Evolutionary conservation across 257 asterid genomes (phyloP).

Genomic region (Gynochthodes officinalis): DNA sequence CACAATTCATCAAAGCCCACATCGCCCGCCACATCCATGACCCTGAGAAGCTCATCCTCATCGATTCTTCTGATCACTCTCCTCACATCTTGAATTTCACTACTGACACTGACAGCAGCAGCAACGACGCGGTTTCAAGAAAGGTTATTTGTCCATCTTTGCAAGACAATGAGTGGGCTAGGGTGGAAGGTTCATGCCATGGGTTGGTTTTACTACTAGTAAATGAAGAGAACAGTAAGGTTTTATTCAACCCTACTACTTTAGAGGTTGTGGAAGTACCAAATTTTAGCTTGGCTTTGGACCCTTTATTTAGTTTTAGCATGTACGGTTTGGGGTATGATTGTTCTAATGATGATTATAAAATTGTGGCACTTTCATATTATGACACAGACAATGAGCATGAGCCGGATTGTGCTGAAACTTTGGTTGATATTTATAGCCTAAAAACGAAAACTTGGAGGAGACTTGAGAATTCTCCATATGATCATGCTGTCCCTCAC

Average conservation of each 20-base stretch:
- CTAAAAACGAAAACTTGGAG: slow-evolving; percentile 32
- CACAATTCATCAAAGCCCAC: slow-evolving; percentile 27
- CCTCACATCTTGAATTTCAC: slow-evolving; percentile 12
- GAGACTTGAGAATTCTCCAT: slow-evolving; percentile 38
- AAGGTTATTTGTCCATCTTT: slow-evolving; percentile 2
- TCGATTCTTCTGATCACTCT: slow-evolving; percentile 11
- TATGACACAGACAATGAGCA: slow-evolving; percentile 23
- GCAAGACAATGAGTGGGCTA: slow-evolving; percentile 11
- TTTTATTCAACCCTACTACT: slow-evolving; percentile 42
- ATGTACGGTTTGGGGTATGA: slow-evolving; percentile 49
- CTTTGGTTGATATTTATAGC: slow-evolving; percentile 39
- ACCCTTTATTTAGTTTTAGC: slow-evolving; percentile 14
- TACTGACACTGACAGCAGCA: not conserved
- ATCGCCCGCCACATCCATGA: slow-evolving; percentile 6
- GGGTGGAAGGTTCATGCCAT: slow-evolving; percentile 33
- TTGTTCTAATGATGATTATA: slow-evolving; percentile 34
- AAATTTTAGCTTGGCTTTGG: slow-evolving; percentile 25
- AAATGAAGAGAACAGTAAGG: slow-evolving; percentile 8
- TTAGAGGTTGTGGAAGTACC: slow-evolving; percentile 12
- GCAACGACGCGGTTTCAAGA: not conserved
- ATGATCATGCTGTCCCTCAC: slow-evolving; percentile 30
- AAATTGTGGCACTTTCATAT: slow-evolving; percentile 38
- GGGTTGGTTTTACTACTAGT: slow-evolving; percentile 27
- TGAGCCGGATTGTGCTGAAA: slow-evolving; percentile 27
- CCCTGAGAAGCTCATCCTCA: slow-evolving; percentile 21